Base-by-base conservation (phyloP, 805 yeast species). In the Starmerella etchellsii region DNA sequence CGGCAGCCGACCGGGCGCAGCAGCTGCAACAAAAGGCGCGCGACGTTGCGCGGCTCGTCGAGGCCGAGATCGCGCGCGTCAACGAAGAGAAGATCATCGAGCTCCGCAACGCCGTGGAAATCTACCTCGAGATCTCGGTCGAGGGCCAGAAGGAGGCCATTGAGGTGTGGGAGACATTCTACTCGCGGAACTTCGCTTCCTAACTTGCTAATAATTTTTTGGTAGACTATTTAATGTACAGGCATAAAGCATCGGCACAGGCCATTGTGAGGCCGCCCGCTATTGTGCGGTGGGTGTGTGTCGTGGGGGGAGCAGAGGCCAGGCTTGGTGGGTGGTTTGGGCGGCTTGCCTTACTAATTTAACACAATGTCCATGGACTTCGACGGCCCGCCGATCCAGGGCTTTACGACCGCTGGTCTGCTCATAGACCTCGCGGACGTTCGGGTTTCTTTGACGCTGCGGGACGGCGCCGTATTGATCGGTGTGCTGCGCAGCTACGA, bases 401-500 rank as follows among this genome's bases (percentile, higher is more conserved):
- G 54, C 19, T 65, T 62, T 44, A 65, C 69, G 18, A 65, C 69
- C 18, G 68, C 69, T 6, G 69, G 68, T 6, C 60, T 63, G 34
- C 52, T 65, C 41, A 55, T 64, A 32, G 65, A 62, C 23, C 49
- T 59, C 16, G 66, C 65, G 4, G 69, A 65, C 45, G 27, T 44
- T 55, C 74, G 78, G 55, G 81, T 91, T 25, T 79, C 82, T 52
- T 94, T 84, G 2, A 69, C 83, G 32, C 67, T 91, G 49, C 77
- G 95, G 55, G 97, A 88, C 60, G 97, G 97, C 29, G 72, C 88
- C 50, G 76, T 78, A 48, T 64, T 88, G 25, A 78, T 82, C 56
- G 98, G 98, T 15, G 81, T 87, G 20, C 67, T 91, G 50, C 73
- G 98, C 60, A 84, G 96, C 2, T 91, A 88, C 61, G 98, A 91